Conservation (phyloP, 805 yeast genomes). For the Candida oleophila region DNA sequence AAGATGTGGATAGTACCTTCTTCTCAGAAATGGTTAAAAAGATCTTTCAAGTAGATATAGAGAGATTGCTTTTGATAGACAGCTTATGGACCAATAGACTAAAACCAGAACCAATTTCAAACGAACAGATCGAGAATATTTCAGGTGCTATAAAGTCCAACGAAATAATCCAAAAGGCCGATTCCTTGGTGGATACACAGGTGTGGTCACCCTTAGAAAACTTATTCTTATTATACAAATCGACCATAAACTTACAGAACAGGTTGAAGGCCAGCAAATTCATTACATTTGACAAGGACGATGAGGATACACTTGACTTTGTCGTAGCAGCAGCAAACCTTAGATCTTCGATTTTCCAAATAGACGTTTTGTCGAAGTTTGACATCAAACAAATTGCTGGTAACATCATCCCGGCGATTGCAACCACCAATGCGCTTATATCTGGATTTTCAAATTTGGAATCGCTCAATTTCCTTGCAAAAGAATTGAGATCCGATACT, state of each 20-base stretch:
- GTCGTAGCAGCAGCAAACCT: constrained; percentile 85
- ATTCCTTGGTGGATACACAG: constrained; percentile 36
- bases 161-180: constrained; percentile 10
- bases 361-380: constrained; percentile 72
- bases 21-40: constrained; percentile 50
- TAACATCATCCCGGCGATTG: constrained; percentile 96
- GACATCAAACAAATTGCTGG: constrained; percentile 96
- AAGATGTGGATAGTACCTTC: constrained; percentile 20
- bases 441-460: constrained; percentile 84
- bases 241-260: constrained; percentile 49
- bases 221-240: constrained; percentile 52
- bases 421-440: constrained; percentile 94
- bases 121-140: constrained; percentile 14
- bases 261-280: constrained; percentile 31
- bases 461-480: constrained; percentile 52
- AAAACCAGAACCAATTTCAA: constrained; percentile 60
- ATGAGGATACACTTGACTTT: constrained; percentile 83
- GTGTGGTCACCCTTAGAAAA: constrained; percentile 67
- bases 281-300: constrained; percentile 89
- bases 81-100: constrained; percentile 74
- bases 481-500: constrained; percentile 16
- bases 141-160: neutral
- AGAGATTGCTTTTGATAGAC: constrained; percentile 66
- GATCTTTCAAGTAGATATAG: constrained; percentile 73
- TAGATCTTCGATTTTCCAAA: constrained; percentile 67